Evolutionary conservation across 108 stramenopile genomes (phyloP).

Genomic region (Nannochloropsis gaditana): DNA sequence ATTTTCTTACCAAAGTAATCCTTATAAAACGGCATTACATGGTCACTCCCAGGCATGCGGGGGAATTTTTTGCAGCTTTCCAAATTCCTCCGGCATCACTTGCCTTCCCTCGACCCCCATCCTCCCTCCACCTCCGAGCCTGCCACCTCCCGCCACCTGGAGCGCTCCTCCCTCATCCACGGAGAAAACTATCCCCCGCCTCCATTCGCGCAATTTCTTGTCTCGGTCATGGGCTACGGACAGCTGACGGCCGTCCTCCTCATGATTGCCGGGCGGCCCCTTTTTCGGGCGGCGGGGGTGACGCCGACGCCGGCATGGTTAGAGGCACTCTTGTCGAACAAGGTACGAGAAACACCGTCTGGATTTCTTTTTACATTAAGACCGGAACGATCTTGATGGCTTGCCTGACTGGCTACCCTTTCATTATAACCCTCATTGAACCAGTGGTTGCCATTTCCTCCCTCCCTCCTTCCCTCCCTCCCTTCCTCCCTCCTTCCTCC

Average conservation of each 20-base stretch:
- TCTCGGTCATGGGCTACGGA: neutral
- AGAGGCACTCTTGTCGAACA: neutral
- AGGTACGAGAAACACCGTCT: neutral
- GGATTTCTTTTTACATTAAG: neutral
- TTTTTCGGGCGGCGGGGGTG: neutral
- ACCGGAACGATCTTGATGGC: neutral
- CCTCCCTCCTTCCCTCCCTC: neutral
- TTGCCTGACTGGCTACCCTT: neutral
- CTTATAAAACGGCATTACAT: no score
- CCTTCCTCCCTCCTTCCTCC: neutral
- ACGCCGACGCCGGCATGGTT: neutral
- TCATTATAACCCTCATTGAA: neutral
- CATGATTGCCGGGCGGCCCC: neutral
- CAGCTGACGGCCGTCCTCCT: neutral
- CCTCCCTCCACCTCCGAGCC: neutral
- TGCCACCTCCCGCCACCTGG: neutral
- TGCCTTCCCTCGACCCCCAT: neutral
- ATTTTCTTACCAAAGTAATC: no score
- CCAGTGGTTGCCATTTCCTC: neutral
- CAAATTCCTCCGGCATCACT: neutral
- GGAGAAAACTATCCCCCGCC: neutral
- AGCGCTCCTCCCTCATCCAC: neutral
- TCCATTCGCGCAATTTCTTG: neutral
- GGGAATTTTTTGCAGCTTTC: conserved; percentile 17
- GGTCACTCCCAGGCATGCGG: neutral